These are phyloP conservation scores for Dichomitus squalens DNA, from an alignment of 1,284 basidiomycete species.

Conservation along the genomic window DNA sequence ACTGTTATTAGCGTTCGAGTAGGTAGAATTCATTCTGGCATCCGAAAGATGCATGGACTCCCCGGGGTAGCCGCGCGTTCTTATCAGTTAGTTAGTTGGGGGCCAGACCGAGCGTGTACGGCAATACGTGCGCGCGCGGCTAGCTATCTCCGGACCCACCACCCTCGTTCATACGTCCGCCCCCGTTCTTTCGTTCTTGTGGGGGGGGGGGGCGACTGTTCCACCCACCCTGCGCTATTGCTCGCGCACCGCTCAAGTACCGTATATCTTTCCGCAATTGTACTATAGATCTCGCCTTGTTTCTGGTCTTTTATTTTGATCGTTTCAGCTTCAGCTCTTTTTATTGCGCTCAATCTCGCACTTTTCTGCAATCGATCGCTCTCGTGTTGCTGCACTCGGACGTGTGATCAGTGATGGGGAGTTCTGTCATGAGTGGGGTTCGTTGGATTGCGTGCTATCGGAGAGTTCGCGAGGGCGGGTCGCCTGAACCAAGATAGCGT, in stretches of 20 bases:
- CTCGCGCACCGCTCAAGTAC: neutral
- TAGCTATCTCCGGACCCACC: conserved; percentile 1
- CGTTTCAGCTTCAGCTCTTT: no score
- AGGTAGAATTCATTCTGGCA: no score
- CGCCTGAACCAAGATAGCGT: neutral
- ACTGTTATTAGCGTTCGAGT: no score
- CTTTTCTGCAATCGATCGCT: neutral
- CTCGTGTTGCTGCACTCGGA: neutral
- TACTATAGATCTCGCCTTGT: neutral
- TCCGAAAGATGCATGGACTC: neutral
- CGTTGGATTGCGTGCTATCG: no score
- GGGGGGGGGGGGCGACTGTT: neutral
- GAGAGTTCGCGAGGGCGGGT: no score
- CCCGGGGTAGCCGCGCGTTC: neutral
- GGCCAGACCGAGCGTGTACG: no score
- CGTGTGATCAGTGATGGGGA: no score
- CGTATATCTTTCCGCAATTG: neutral
- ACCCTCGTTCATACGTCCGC: neutral
- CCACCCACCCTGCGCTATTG: neutral
- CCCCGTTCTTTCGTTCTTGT: no score
- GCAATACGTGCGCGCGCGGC: neutral
- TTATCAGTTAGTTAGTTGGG: no score
- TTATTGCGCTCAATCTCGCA: neutral
- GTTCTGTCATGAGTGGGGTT: no score
- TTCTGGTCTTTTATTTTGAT: no score